These are phyloP conservation scores for Xylariomycetidae sp. DNA, from an alignment of 2,329 filamentous ascomycete species.

Conservation along the genomic window DNA sequence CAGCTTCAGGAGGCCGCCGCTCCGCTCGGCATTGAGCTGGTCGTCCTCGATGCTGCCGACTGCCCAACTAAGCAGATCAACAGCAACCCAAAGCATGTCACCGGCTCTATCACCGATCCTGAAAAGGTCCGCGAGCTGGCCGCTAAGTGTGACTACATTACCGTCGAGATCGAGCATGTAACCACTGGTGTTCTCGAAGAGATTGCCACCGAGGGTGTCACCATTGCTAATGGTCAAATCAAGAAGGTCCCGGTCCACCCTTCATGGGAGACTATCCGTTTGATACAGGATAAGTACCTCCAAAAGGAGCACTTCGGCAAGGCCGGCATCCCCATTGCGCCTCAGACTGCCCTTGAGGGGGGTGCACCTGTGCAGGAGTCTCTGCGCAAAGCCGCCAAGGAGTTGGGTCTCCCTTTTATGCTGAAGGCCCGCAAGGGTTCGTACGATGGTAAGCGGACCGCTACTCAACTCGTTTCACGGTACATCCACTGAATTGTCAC, in stretches of 20 bases:
- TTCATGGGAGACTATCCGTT: conserved; percentile 77
- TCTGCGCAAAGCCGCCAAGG: conserved; percentile 55
- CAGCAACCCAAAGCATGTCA: conserved; percentile 65
- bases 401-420: conserved; percentile 81
- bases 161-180: conserved; percentile 93
- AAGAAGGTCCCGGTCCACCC: conserved; percentile 63
- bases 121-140: conserved; percentile 77
- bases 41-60: conserved; percentile 69
- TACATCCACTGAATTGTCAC: no score
- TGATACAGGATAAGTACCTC: conserved; percentile 88
- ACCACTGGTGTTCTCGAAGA: conserved; percentile 86
- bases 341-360: conserved; percentile 57
- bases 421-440: conserved; percentile 85
- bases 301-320: conserved; percentile 77
- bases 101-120: conserved; percentile 82
- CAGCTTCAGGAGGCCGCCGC: conserved; percentile 59
- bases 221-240: conserved; percentile 34
- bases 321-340: conserved; percentile 65
- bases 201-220: conserved; percentile 59
- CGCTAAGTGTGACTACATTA: conserved; percentile 69
- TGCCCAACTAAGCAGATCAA: conserved; percentile 84
- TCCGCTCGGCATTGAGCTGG: conserved; percentile 68
- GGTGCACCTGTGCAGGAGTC: conserved; percentile 51
- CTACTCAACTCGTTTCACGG: no score
- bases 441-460: no score